Evolutionary conservation across 371 early-diverging fungal genomes (phyloP).

Genomic region (Dichotomocladium elegans): DNA sequence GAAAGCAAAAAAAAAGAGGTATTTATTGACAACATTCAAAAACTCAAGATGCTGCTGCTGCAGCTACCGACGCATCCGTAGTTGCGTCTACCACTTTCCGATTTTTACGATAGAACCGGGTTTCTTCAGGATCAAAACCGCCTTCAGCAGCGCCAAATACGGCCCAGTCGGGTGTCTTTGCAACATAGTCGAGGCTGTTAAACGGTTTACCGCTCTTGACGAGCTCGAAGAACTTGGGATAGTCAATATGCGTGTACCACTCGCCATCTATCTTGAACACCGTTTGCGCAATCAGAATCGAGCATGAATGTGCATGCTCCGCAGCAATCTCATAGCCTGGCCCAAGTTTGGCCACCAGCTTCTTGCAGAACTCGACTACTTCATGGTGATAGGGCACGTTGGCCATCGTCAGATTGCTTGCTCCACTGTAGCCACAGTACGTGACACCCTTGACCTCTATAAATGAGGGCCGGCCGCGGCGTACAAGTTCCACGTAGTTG

Average conservation of each 20-base stretch:
- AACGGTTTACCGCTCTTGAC: conserved; percentile 63
- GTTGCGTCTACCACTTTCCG: conserved; percentile 16
- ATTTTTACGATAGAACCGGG: conserved; percentile 63
- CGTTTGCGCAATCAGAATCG: conserved; percentile 67
- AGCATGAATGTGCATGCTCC: conserved; percentile 77
- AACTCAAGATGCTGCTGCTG: not conserved
- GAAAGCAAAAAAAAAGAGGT: not conserved
- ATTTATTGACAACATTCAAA: not conserved
- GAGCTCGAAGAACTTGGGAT: conserved; percentile 67
- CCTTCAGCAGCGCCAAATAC: conserved; percentile 68
- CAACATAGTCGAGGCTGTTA: conserved; percentile 67
- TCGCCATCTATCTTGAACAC: conserved; percentile 66
- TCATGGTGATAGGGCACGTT: conserved; percentile 77
- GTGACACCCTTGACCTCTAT: conserved; percentile 79
- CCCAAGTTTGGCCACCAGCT: conserved; percentile 51
- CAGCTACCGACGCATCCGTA: not conserved
- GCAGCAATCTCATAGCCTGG: conserved; percentile 71
- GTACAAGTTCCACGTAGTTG: conserved; percentile 71
- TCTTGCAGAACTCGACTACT: conserved; percentile 68
- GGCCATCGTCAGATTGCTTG: conserved; percentile 69
- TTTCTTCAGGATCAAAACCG: conserved; percentile 79
- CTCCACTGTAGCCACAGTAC: conserved; percentile 67
- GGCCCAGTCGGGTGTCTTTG: conserved; percentile 76
- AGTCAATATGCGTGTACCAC: conserved; percentile 85
- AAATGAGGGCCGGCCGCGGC: conserved; percentile 73